A percentile compares a stretch with the other conserved stretches of the same genome.
Evolutionary conservation across 2,329 filamentous ascomycete species (phyloP).

Genomic region (Gliomastix tumulicola): DNA sequence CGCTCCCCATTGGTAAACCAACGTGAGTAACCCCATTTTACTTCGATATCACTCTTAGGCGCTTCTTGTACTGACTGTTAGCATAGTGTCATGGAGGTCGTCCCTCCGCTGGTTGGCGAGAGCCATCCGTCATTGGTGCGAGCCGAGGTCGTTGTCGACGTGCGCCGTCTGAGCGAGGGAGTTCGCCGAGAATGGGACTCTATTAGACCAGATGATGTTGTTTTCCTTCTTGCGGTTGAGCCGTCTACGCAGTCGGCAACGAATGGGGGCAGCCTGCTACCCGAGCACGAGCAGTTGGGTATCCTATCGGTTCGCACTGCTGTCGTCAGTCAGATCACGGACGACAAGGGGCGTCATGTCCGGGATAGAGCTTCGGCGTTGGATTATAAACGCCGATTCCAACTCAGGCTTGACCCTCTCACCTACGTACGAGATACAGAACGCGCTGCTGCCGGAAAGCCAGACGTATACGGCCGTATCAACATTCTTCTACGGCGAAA

Average conservation of each 20-base stretch:
- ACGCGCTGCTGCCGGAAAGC: slow-evolving; percentile 55
- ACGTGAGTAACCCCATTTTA: no score
- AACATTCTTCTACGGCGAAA: slow-evolving; percentile 81
- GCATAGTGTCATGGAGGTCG: slow-evolving; percentile 70
- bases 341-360: slow-evolving; percentile 73
- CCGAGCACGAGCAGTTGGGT: slow-evolving; percentile 54
- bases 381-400: slow-evolving; percentile 65
- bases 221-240: slow-evolving; percentile 78
- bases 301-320: slow-evolving; percentile 71
- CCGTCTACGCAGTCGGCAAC: slow-evolving; percentile 40
- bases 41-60: slow-evolving; percentile 4
- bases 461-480: slow-evolving; percentile 74
- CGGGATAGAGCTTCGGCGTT: slow-evolving; percentile 53
- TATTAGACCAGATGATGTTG: slow-evolving; percentile 76
- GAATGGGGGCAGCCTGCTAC: slow-evolving; percentile 40
- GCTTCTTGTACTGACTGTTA: slow-evolving; percentile 4
- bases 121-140: slow-evolving; percentile 76
- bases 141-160: slow-evolving; percentile 79
- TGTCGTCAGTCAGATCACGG: slow-evolving; percentile 77
- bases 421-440: slow-evolving; percentile 75
- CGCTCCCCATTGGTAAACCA: slow-evolving; percentile 76
- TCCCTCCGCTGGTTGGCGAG: slow-evolving; percentile 76
- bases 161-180: slow-evolving; percentile 69
- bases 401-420: slow-evolving; percentile 73
- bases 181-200: slow-evolving; percentile 85